phyloP scores from a whole-genome alignment of 1,139 yeast species.

The Schwanniomyces etchellsii region DNA sequence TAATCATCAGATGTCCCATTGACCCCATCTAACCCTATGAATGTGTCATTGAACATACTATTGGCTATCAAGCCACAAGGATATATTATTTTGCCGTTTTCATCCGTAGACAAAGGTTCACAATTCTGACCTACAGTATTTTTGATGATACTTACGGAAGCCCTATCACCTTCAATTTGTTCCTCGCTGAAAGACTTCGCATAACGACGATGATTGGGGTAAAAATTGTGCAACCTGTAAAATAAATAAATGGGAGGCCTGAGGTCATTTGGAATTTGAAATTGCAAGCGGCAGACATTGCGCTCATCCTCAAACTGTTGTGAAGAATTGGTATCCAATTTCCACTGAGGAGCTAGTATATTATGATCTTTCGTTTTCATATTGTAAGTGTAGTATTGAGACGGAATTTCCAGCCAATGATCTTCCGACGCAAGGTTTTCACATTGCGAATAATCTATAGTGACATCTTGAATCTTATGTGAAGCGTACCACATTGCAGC shows the following conservation, averaged over 20 bases:
- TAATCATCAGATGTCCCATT: conserved; percentile 38
- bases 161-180: conserved; percentile 75
- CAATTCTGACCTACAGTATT: conserved; percentile 79
- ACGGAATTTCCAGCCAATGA: conserved; percentile 57
- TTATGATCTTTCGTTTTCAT: conserved; percentile 32
- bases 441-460: conserved; percentile 80
- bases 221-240: conserved; percentile 77
- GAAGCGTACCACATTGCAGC: conserved; percentile 86
- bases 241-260: conserved; percentile 74
- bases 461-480: conserved; percentile 68
- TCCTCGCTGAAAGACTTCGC: conserved; percentile 89
- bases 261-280: conserved; percentile 68
- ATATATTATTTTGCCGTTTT: conserved; percentile 51
- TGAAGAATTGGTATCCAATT: conserved; percentile 42
- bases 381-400: conserved; percentile 44
- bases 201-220: conserved; percentile 90
- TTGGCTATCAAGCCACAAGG: conserved; percentile 83
- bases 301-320: conserved; percentile 51
- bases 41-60: conserved; percentile 68
- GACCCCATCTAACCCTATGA: conserved; percentile 34
- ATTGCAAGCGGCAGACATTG: conserved; percentile 70
- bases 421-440: conserved; percentile 48
- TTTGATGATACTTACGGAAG: conserved; percentile 50
- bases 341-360: conserved; percentile 45
- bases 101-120: conserved; percentile 64